Conservation (phyloP, 495 filamentous ascomycete genomes). For the Gamarada debralockiae region DNA sequence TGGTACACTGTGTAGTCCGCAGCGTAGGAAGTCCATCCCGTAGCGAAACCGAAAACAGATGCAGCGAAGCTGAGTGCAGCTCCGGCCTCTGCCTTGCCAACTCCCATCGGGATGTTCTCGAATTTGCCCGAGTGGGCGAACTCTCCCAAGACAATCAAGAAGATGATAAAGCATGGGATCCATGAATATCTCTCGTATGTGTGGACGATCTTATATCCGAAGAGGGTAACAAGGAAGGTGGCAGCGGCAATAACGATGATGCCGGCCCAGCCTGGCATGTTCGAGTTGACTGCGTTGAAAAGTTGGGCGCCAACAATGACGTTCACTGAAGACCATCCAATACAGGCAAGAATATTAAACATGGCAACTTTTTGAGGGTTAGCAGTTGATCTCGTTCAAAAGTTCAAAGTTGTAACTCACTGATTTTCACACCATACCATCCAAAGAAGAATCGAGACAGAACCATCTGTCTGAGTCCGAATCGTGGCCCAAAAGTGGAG, state of each 20-base stretch:
- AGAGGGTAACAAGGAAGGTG: slow-evolving; percentile 68
- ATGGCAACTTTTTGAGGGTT: slow-evolving; percentile 50
- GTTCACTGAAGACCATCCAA: slow-evolving; percentile 70
- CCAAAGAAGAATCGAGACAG: slow-evolving; percentile 82
- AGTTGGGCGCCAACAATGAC: slow-evolving; percentile 81
- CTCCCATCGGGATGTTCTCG: slow-evolving; percentile 59
- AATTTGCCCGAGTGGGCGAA: slow-evolving; percentile 78
- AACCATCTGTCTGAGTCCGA: slow-evolving; percentile 83
- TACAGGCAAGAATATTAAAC: slow-evolving; percentile 73
- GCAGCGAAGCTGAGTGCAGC: slow-evolving; percentile 68
- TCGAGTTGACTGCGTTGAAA: slow-evolving; percentile 67
- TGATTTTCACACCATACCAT: slow-evolving; percentile 65
- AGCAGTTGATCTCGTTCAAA: neutral
- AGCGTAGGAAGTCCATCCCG: slow-evolving; percentile 76
- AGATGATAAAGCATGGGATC: slow-evolving; percentile 74
- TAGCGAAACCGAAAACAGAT: slow-evolving; percentile 72
- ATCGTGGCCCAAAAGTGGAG: slow-evolving; percentile 71
- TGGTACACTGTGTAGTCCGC: slow-evolving; percentile 87
- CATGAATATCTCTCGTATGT: slow-evolving; percentile 74
- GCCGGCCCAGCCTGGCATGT: slow-evolving; percentile 70
- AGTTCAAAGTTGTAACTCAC: slow-evolving; percentile 38
- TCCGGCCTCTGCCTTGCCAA: slow-evolving; percentile 60
- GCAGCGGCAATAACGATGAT: slow-evolving; percentile 72
- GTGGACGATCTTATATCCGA: slow-evolving; percentile 82
- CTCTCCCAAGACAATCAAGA: slow-evolving; percentile 68